Percentiles rank a stretch among this genome's conserved stretches.
Conservation (phyloP, 768 basidiomycete genomes). For the Gautieria morchelliformis region DNA sequence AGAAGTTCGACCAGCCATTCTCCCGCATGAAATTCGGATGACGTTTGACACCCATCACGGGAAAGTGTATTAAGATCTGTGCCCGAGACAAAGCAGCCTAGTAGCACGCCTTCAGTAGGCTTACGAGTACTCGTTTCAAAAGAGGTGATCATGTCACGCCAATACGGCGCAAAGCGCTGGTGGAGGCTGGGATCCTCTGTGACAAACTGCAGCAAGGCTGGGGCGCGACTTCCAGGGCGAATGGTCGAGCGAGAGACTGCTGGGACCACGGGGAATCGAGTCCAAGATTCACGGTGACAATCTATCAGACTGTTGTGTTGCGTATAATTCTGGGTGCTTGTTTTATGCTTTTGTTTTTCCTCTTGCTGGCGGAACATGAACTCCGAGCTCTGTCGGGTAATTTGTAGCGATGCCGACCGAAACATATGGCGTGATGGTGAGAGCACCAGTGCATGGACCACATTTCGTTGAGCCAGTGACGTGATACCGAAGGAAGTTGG, state of each 20-base stretch:
- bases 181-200: conserved; percentile 24
- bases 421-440: conserved; percentile 24
- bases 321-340: conserved; percentile 8
- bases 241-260: conserved; percentile 37
- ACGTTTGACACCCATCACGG: conserved; percentile 16
- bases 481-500: conserved; percentile 25
- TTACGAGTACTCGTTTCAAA: conserved; percentile 46
- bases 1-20: conserved; percentile 56
- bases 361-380: conserved; percentile 36
- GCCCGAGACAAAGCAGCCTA: conserved; percentile 26
- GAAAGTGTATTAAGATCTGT: conserved; percentile 19
- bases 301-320: conserved; percentile 45
- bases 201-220: conserved; percentile 34
- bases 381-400: conserved; percentile 46
- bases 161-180: conserved; percentile 31
- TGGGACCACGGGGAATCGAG: conserved; percentile 47
- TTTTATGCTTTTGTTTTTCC: conserved; percentile 5
- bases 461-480: conserved; percentile 33
- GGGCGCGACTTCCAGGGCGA: conserved; percentile 11
- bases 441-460: conserved; percentile 34
- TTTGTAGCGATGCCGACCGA: conserved; percentile 37
- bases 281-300: conserved; percentile 50
- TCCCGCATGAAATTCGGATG: conserved; percentile 35
- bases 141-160: conserved; percentile 30
- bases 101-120: conserved; percentile 38